phyloP scores from a whole-genome alignment of 2,329 filamentous ascomycete genomes.

The Aspergillus felis region DNA sequence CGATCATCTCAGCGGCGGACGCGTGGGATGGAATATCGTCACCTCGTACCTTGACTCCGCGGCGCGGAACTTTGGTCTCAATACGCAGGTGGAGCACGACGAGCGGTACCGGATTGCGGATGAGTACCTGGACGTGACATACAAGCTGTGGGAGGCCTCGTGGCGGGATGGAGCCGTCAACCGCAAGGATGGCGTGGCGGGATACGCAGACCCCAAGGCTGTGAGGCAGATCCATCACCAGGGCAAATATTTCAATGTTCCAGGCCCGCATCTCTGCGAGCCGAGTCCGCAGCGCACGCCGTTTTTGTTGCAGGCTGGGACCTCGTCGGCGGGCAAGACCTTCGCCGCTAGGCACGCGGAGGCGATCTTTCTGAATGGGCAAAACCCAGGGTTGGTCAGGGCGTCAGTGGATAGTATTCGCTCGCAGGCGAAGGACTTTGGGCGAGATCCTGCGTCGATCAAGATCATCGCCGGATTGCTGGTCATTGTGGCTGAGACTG shows the following conservation, averaged over 20 bases:
- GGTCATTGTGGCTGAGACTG: constrained; percentile 43
- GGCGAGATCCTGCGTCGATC: constrained; percentile 38
- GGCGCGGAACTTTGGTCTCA: constrained; percentile 45
- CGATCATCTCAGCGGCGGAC: constrained; percentile 50
- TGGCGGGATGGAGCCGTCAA: constrained; percentile 45
- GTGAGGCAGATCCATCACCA: constrained; percentile 38
- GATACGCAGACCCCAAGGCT: constrained; percentile 31
- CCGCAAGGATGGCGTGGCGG: constrained; percentile 8
- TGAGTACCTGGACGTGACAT: constrained; percentile 45
- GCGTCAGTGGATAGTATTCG: constrained; percentile 42
- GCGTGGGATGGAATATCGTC: constrained; percentile 53
- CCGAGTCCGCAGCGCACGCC: constrained; percentile 47
- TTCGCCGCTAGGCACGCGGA: constrained; percentile 46
- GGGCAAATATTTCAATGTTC: constrained; percentile 42
- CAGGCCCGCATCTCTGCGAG: constrained; percentile 44
- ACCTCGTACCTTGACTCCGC: constrained; percentile 48
- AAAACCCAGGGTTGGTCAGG: constrained; percentile 40
- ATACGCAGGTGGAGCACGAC: constrained; percentile 47
- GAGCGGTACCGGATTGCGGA: constrained; percentile 48
- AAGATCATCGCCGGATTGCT: constrained; percentile 45
- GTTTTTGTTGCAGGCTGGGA: constrained; percentile 47
- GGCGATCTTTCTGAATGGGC: constrained; percentile 46
- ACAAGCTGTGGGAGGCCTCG: constrained; percentile 52
- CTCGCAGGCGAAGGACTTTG: constrained; percentile 34
- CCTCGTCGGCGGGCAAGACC: constrained; percentile 43